phyloP scores from a whole-genome alignment of 345 rosid genomes.

The Brassica rapa region DNA sequence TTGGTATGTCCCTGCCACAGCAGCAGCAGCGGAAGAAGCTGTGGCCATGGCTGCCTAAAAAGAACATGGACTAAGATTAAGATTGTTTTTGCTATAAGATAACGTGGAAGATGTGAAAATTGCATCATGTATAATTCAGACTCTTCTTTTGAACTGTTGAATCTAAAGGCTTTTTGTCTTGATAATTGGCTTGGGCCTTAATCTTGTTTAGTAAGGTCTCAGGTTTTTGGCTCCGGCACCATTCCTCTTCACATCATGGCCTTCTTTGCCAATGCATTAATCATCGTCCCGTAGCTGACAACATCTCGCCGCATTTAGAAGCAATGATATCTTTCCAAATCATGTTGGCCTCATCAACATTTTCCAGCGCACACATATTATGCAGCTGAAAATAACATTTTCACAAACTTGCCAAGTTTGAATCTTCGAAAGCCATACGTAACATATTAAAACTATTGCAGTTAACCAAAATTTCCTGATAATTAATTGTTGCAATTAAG shows the following conservation, averaged over 20 bases:
- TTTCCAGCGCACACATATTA: constrained; percentile 57
- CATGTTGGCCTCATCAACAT: constrained; percentile 79
- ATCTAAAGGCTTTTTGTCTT: constrained; percentile 18
- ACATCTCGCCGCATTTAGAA: constrained; percentile 57
- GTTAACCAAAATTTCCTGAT: not conserved
- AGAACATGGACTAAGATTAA: constrained; percentile 4
- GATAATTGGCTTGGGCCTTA: constrained; percentile 33
- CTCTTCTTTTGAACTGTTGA: constrained; percentile 13
- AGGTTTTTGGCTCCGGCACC: constrained; percentile 63
- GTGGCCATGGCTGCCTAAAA: constrained; percentile 39
- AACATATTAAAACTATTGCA: not conserved
- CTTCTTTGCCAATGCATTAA: constrained; percentile 74
- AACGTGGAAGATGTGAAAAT: constrained; percentile 1
- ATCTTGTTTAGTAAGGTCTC: constrained; percentile 48
- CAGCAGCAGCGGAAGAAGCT: constrained; percentile 17
- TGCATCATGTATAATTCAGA: constrained; percentile 28
- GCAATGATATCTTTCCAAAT: constrained; percentile 74
- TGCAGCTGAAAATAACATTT: constrained; percentile 24
- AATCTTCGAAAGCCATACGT: not conserved
- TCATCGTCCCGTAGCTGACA: constrained; percentile 61
- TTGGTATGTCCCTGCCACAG: constrained; percentile 75
- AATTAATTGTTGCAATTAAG: not conserved
- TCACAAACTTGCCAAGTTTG: not conserved
- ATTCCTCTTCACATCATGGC: constrained; percentile 71
- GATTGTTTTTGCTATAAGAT: constrained; percentile 5